Evolutionary conservation across 176 grass and related monocot species (phyloP), one percentile per base, ranked within the genome.

Genomic region (Rhynchospora pubera): DNA sequence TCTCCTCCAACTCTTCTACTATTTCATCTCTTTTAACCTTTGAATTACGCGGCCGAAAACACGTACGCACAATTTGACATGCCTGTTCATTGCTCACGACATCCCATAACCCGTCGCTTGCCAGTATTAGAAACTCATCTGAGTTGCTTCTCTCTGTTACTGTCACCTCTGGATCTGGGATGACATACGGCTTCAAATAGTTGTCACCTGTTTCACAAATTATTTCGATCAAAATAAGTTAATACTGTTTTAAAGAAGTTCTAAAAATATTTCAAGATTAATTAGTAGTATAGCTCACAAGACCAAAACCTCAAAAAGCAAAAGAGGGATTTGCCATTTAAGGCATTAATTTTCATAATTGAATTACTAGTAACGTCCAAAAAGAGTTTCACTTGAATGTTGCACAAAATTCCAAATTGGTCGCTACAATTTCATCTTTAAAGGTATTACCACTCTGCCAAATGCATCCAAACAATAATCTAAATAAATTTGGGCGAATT

Each of bases 181-280:
- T 87, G 12, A 87, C 85, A 15, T 87, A 87, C 8, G 85, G 85
- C 57, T 87, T 87, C 70, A 87, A 60, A 67, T 87, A 87, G 15
- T 32, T 65, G 42, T 87, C 85, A 34, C 85, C 85, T 87, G 85
- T 82, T 82, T 47, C 34, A 65, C 53, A 82, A 80, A 47, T 21
- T 3, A 43, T 16, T 14, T 5, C 4, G 67, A 66, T 30, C 44
- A 24, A 8, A 77, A 32, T 34, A 32, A 15, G 22, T 23, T 9
- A 51, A 5, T 30, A 71, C 39, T 32, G 43, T 76, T 75, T 30
- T 28, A 26, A 18, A 15, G 5, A 14, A 53, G 22, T 53, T 7
- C 0, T 0, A 5, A 67, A 67, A 32, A 24, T 39, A 39, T 24
- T 45, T 69, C n/a, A 6, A 43, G 65, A 13, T 42, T 43, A 18